phyloP scores from a whole-genome alignment of 1,284 basidiomycete genomes.

The Fomitopsis pinicola region DNA sequence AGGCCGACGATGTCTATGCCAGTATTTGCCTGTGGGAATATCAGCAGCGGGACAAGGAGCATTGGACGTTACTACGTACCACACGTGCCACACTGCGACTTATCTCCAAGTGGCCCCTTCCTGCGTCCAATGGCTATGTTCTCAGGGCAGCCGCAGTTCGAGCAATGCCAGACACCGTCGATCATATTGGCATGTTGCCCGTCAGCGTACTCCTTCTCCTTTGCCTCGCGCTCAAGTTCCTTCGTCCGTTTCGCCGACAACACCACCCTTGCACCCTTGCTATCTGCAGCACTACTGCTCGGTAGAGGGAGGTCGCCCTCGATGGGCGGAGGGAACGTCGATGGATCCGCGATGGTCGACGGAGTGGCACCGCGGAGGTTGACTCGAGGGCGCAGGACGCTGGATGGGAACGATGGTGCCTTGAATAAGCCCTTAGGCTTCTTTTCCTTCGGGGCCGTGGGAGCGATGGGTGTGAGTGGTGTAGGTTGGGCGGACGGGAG shows the following conservation, averaged over 20 bases:
- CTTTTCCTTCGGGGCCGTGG: slow-evolving; percentile 54
- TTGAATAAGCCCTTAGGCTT: slow-evolving; percentile 72
- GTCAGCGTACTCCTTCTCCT: slow-evolving; percentile 76
- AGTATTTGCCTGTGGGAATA: slow-evolving; percentile 65
- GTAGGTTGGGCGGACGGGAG: slow-evolving; percentile 47
- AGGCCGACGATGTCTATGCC: slow-evolving; percentile 78
- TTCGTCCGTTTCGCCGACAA: slow-evolving; percentile 59
- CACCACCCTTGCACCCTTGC: slow-evolving; percentile 40
- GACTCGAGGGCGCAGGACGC: slow-evolving; percentile 57
- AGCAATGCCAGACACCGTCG: slow-evolving; percentile 88
- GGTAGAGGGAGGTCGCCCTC: slow-evolving; percentile 52
- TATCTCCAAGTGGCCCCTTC: slow-evolving; percentile 88
- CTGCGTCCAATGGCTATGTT: slow-evolving; percentile 77
- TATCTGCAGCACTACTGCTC: slow-evolving; percentile 35
- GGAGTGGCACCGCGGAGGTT: slow-evolving; percentile 50
- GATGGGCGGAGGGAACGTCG: slow-evolving; percentile 48
- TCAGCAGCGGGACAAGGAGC: slow-evolving; percentile 5
- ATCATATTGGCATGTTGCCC: slow-evolving; percentile 80
- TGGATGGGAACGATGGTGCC: slow-evolving; percentile 52
- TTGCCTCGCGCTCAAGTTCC: slow-evolving; percentile 74
- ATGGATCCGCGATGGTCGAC: slow-evolving; percentile 62
- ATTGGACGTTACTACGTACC: slow-evolving; percentile 48
- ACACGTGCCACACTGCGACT: slow-evolving; percentile 88
- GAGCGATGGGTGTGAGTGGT: slow-evolving; percentile 34
- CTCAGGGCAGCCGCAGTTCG: slow-evolving; percentile 87